Evolutionary conservation across 176 grass and related monocot species (phyloP), one percentile per base, ranked within the genome.

Genomic region (Calamus simplicifolius): DNA sequence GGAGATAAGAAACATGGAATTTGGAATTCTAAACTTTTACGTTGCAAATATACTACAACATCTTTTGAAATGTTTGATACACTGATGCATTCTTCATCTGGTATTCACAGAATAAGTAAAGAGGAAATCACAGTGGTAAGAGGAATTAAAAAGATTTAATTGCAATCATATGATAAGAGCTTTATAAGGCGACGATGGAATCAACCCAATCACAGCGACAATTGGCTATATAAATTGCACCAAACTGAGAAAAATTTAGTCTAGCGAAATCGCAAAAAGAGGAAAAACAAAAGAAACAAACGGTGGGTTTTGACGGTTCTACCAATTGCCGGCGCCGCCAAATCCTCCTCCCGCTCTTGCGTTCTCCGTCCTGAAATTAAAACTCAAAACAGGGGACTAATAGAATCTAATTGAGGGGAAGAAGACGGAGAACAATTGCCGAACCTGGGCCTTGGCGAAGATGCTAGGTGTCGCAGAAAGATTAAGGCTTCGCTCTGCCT

Each of bases 261-360:
- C 6, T 25, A 27, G 21, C 21, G 21, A 23, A 23, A 23, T 23
- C 21, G 21, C 51, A 5, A 2, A 7, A 26, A 15, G 3, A 12
- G 14, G 3, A 17, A 17, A 27, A 16, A 28, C 0, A 13, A 6
- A 4, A 19, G 5, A 2, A 10, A n/a, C 49, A 67, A 23, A 49
- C 23, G 61, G 15, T 31, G 6, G 61, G 10, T 49, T 16, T 28
- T 48, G 52, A 6, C 52, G 5, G 29, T 14, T 10, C 6, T 84
- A 84, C 85, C 77, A 89, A 27, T 80, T 76, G 77, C 69, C 73
- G 73, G 70, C 85, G 77, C 30, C 85, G 80, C 85, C 80, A 89
- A 67, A 89, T 70, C 72, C 80, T 73, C 73, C 73, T 66, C 18
- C 61, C 68, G 49, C 66, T 69, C 51, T 73, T 61, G 19, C 31